Percentiles rank a stretch among this genome's conserved stretches.
phyloP scores from a whole-genome alignment of 225 moss, liverwort and hornwort genomes.

The Ulota crispa region DNA sequence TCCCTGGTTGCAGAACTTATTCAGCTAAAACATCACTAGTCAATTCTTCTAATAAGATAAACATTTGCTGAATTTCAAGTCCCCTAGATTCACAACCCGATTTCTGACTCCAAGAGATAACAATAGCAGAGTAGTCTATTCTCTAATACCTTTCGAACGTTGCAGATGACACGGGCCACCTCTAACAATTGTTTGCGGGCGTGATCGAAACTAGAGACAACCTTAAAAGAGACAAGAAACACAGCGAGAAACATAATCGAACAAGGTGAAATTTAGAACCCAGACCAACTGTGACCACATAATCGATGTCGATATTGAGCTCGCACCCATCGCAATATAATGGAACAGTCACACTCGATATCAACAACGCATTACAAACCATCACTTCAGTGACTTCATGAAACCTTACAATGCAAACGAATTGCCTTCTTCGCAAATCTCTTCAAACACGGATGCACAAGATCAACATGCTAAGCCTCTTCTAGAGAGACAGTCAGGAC shows the following conservation, averaged over 20 bases:
- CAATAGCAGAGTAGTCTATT: not conserved
- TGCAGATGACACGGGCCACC: slow-evolving; percentile 19
- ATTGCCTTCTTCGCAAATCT: slow-evolving; percentile 5
- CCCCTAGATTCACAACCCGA: not conserved
- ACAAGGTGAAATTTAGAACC: not conserved
- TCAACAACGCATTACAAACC: not conserved
- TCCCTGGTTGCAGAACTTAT: not conserved
- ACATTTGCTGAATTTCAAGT: slow-evolving; percentile 3
- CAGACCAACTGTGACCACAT: slow-evolving; percentile 11
- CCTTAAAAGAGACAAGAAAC: not conserved
- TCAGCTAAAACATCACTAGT: slow-evolving; percentile 3
- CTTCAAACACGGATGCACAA: slow-evolving; percentile 15
- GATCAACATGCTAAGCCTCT: slow-evolving; percentile 19
- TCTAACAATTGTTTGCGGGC: slow-evolving; percentile 5
- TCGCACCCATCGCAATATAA: slow-evolving; percentile 8
- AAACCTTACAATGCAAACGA: not conserved
- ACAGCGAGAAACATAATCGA: slow-evolving; percentile 2
- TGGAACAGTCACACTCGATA: not conserved
- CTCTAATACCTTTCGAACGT: slow-evolving; percentile 3
- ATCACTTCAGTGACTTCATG: not conserved
- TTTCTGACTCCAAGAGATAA: slow-evolving; percentile 12
- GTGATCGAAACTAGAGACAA: slow-evolving; percentile 10
- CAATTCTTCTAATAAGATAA: not conserved
- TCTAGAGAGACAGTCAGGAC: not conserved
- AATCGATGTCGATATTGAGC: slow-evolving; percentile 13